Percentiles rank a stretch among this genome's conserved stretches.
These are phyloP conservation scores for Neopestalotiopsis sp. DNA, from an alignment of 2,329 filamentous ascomycete species.

Conservation along the genomic window DNA sequence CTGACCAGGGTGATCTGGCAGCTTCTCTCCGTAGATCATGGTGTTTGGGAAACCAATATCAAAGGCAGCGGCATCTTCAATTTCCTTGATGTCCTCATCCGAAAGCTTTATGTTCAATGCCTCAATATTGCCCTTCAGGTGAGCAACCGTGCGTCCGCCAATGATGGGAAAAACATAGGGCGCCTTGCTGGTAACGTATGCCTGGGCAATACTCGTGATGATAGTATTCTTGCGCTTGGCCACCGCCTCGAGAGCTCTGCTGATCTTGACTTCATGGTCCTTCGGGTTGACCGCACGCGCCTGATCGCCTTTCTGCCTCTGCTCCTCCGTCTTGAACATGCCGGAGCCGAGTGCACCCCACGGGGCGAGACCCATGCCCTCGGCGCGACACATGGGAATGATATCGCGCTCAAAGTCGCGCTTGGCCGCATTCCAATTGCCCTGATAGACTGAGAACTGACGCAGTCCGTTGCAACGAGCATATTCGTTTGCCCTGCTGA, in stretches of 20 bases:
- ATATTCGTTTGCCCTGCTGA: conserved; percentile 44
- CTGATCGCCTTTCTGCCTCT: too few species aligned
- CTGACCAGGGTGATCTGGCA: too few species aligned
- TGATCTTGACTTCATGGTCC: conserved; percentile 38
- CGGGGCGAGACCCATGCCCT: conserved; percentile 59
- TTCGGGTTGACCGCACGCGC: conserved; percentile 24
- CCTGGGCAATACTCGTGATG: conserved; percentile 61
- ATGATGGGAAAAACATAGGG: conserved; percentile 56
- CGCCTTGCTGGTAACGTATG: conserved; percentile 53
- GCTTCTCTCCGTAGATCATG: too few species aligned
- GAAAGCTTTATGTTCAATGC: conserved; percentile 38
- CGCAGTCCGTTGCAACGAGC: conserved; percentile 41
- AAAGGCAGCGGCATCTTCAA: background rate
- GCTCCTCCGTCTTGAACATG: conserved; percentile 42
- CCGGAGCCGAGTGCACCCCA: conserved; percentile 64
- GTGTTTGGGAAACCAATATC: background rate
- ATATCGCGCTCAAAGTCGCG: conserved; percentile 48
- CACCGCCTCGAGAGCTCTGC: conserved; percentile 19
- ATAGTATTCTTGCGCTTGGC: too few species aligned
- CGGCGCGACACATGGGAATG: conserved; percentile 46
- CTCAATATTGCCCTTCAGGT: conserved; percentile 50
- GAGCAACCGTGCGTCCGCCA: conserved; percentile 55
- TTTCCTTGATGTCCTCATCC: background rate
- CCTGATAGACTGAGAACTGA: conserved; percentile 47
- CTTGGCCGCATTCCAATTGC: conserved; percentile 40